phyloP scores from a whole-genome alignment of 176 grass and related monocot species.

The Rhipidocladum racemiflorum region DNA sequence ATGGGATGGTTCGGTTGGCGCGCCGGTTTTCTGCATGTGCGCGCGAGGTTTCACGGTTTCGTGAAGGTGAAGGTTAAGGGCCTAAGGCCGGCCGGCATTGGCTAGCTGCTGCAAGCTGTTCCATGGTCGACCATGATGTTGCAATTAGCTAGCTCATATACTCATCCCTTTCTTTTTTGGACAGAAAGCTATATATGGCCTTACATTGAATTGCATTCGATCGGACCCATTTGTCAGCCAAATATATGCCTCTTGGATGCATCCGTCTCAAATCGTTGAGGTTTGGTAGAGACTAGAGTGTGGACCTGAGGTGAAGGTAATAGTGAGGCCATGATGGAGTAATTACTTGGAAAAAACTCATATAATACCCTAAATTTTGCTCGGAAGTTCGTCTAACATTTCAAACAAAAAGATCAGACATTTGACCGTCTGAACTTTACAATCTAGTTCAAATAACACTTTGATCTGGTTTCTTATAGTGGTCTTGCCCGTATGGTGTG shows the following conservation, averaged over 20 bases:
- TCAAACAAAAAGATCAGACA: no score
- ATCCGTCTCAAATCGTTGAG: neutral
- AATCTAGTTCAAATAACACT: no score
- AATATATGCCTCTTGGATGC: neutral
- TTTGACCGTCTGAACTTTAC: no score
- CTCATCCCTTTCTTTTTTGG: neutral
- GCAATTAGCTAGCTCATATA: neutral
- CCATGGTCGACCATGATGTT: neutral
- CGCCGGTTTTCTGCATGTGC: neutral
- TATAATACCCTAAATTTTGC: no score
- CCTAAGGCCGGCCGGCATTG: neutral
- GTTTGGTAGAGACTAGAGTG: conserved; percentile 1
- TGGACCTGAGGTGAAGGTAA: neutral
- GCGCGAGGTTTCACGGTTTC: neutral
- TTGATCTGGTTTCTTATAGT: no score
- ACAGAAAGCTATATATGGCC: neutral
- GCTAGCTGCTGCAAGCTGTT: neutral
- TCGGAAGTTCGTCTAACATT: no score
- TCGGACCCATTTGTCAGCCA: neutral
- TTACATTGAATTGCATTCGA: neutral
- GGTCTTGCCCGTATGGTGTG: no score
- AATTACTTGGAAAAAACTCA: neutral
- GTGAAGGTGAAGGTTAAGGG: neutral
- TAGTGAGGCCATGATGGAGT: neutral
- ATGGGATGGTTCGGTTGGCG: conserved; percentile 6